Conservation (phyloP, 1,284 basidiomycete species). For the Paramarasmius palmivorus region DNA sequence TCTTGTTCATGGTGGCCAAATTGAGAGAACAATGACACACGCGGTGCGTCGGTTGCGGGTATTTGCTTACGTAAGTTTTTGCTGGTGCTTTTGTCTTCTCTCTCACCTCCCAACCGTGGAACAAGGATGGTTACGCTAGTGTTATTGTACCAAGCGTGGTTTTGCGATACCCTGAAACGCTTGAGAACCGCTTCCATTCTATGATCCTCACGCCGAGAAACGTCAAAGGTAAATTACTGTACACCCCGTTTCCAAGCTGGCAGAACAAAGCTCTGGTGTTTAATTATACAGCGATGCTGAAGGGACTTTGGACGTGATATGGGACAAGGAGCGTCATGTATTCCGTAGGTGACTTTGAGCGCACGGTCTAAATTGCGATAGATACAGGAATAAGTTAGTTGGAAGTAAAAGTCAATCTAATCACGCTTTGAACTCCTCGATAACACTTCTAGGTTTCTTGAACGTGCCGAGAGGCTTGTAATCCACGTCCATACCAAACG, state of each 20-base stretch:
- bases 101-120: too few relatives aligned
- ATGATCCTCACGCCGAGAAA: too few relatives aligned
- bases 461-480: conserved; percentile 37
- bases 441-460: conserved; percentile 33
- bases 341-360: not conserved
- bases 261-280: not conserved
- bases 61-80: too few relatives aligned
- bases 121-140: too few relatives aligned
- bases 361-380: not conserved
- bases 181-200: too few relatives aligned
- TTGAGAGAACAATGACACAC: too few relatives aligned
- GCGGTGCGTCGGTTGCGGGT: too few relatives aligned
- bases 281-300: not conserved
- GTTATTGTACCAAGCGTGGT: too few relatives aligned
- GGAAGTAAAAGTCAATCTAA: not conserved
- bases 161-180: too few relatives aligned
- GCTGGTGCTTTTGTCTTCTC: too few relatives aligned
- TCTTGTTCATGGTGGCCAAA: too few relatives aligned
- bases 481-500: conserved; percentile 32
- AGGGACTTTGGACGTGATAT: not conserved
- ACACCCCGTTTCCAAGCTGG: not conserved
- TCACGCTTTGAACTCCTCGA: conserved; percentile 28
- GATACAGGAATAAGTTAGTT: not conserved
- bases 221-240: too few relatives aligned
- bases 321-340: not conserved